phyloP scores from a whole-genome alignment of 805 yeast species.

The Ogataea chonburiensis region DNA sequence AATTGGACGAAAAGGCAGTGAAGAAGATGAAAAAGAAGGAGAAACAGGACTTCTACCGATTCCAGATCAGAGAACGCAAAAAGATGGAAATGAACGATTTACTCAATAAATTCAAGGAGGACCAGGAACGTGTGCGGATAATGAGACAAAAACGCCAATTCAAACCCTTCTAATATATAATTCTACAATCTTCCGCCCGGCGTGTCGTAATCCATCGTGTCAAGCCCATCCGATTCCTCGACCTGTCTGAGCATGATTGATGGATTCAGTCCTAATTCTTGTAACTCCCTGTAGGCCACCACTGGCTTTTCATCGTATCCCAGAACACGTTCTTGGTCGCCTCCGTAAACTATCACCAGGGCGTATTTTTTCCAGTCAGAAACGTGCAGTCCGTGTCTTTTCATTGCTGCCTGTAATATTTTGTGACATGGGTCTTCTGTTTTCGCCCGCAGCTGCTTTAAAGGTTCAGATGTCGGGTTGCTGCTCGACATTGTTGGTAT shows the following conservation, averaged over 20 bases:
- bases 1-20: conserved; percentile 37
- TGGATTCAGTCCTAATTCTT: conserved; percentile 83
- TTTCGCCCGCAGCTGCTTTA: conserved; percentile 80
- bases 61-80: conserved; percentile 92
- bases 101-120: conserved; percentile 79
- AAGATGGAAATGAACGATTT: conserved; percentile 89
- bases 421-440: conserved; percentile 90
- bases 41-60: conserved; percentile 89
- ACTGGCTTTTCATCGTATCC: conserved; percentile 89
- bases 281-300: conserved; percentile 75
- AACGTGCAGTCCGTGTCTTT: conserved; percentile 71
- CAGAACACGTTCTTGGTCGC: conserved; percentile 82
- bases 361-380: conserved; percentile 89
- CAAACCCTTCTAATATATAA: conserved; percentile 62
- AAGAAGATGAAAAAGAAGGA: conserved; percentile 67
- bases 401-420: conserved; percentile 84
- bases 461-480: conserved; percentile 51
- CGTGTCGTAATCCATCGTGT: conserved; percentile 29
- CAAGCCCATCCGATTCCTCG: conserved; percentile 47
- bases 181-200: conserved; percentile 43
- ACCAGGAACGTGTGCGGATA: conserved; percentile 77
- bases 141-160: conserved; percentile 82
- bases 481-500: conserved; percentile 6
- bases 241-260: conserved; percentile 88
- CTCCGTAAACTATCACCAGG: conserved; percentile 85